Base-by-base conservation (phyloP, 1,284 basidiomycete genomes). In the Pseudozyma sp. region DNA sequence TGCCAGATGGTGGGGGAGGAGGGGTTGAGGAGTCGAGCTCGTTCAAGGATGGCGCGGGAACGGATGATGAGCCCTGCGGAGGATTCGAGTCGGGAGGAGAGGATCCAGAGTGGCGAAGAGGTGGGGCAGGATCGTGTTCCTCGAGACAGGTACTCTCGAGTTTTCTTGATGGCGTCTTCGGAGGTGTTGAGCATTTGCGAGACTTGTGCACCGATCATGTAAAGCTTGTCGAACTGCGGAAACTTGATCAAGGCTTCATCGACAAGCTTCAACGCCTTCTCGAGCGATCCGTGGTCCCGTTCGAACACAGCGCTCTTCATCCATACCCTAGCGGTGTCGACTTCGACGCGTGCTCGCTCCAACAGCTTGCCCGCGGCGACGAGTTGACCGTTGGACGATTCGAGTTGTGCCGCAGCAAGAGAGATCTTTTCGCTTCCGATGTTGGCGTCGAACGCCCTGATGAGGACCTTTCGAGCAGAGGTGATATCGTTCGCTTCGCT, bases 231-330 rank as follows among this genome's bases (percentile, higher is more conserved):
- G 80, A 92, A 94, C 63, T 89, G 88, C 0, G 94, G 92, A 87
- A 93, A 97, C 81, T 91, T 93, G 56, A 85, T 85, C 37, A 96
- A 87, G 0, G 92, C 94, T 16, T 89, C 86, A n/a, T 89, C 87
- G 13, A 94, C 87, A 0, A 91, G 91, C 69, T 89, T 87, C 7
- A 97, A 87, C 0, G 94, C 94, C 5, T 88, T 88, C n/a, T 89
- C 88, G 6, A 89, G 86, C 65, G 90, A 88, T 1, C 91, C 92
- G 82, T 95, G 91, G 81, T 96, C 92, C 4, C 95, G 89, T 83
- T 97, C 94, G 75, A 99, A 94, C 0, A 94, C 92, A 1, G 92
- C 94, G 6, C 92, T 94, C 85, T 99, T 99, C 92, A 98, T 93
- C 96, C 96, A 99, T 72, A 95, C 94, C 84, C 94, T 87, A 77